Base-by-base conservation (phyloP, 306 rosid species). In the Crotalaria pallida region DNA sequence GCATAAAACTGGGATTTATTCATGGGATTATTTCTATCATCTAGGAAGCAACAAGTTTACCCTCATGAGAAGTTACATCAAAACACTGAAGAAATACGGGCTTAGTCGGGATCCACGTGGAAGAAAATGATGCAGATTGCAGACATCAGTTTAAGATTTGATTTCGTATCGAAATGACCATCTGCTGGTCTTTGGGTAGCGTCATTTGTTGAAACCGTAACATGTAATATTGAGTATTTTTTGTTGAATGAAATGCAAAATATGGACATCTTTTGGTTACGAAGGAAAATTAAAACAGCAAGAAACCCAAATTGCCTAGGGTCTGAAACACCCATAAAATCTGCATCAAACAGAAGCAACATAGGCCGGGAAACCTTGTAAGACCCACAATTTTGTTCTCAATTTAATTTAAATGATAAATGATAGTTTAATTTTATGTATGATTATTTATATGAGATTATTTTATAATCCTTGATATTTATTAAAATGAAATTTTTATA, bases 1-100 rank as follows among this genome's bases (percentile, higher is more conserved):
- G 87, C 96, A 88, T 69, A 90, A 87, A 82, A 93, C 92, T 10
- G 96, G 98, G 29, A 93, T 93, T 27, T 85, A 80, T 84, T 86
- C 96, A 0, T 93, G 98, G 98, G 96, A 85, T 71, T 88, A 86
- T 72, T 82, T 90, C 73, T 75, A 80, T 76, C 82, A 84, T 26
- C 81, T 90, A 15, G 97, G 97, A 33, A 85, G 90, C 84, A 90
- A 83, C 88, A 86, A 87, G 68, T 85, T 88, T 71, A 76, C 82
- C 43, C 85, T 90, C 59, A 81, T 85, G 97, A 84, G 88, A 72
- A 82, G 66, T 68, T 93, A 90, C 77, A 71, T 90, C 19, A 77
- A 83, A 65, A 84, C 85, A 6, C 82, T 90, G 21, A 88, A 87
- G 83, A 93, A 90, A 83, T 80, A 87, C 1, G 84, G 89, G 18